Percentiles rank a stretch among this genome's conserved stretches.
These are phyloP conservation scores for Simmondsia chinensis DNA, from an alignment of 148 eudicot species.

Conservation along the genomic window DNA sequence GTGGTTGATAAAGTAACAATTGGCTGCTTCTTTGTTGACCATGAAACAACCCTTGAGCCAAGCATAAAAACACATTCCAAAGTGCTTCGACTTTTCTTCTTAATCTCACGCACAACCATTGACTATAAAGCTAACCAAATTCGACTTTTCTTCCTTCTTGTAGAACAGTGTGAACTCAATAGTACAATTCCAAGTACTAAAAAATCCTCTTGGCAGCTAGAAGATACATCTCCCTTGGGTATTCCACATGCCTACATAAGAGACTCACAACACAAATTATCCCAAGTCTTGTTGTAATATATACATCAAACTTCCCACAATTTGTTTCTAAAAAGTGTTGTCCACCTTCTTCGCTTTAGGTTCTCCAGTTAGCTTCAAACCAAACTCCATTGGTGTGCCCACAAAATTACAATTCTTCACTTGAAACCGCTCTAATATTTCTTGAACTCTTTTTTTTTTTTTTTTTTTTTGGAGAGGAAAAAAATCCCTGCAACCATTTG, in stretches of 20 bases:
- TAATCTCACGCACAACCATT: too few relatives aligned
- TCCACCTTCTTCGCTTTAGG: not conserved
- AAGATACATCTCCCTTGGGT: slow-evolving; percentile 2
- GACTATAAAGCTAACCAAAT: too few relatives aligned
- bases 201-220: not conserved
- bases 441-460: too few relatives aligned
- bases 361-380: not conserved
- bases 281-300: too few relatives aligned
- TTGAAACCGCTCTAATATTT: too few relatives aligned
- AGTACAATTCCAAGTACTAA: not conserved
- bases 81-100: too few relatives aligned
- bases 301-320: not conserved
- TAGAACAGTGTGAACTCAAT: not conserved
- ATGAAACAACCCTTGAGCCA: too few relatives aligned
- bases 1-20: slow-evolving; percentile 5
- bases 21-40: not conserved
- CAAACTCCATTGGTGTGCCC: not conserved
- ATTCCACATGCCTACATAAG: not conserved
- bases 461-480: too few relatives aligned
- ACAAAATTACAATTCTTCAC: too few relatives aligned
- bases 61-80: too few relatives aligned
- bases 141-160: not conserved
- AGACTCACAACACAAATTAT: too few relatives aligned
- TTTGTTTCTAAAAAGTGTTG: not conserved
- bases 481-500: too few relatives aligned